Conservation (phyloP, 2,329 filamentous ascomycete genomes). For the Colletotrichum plurivorum region DNA sequence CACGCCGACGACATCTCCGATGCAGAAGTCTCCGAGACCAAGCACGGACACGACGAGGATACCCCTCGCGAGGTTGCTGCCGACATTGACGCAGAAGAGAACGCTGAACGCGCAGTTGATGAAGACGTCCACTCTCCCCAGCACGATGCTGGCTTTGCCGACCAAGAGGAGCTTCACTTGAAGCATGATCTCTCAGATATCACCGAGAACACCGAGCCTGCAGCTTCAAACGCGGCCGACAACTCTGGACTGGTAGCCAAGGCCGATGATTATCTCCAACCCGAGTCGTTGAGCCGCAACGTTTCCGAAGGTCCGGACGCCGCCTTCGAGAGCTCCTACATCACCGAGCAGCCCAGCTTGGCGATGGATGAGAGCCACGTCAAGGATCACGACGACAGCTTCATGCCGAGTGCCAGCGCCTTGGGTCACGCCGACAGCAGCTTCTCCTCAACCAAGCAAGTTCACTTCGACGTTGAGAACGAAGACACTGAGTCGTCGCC, state of each 20-base stretch:
- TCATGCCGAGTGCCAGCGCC: neutral
- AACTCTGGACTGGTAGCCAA: neutral
- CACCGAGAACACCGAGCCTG: conserved; percentile 26
- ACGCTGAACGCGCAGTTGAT: neutral
- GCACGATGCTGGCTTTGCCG: conserved; percentile 1
- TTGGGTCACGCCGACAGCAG: neutral
- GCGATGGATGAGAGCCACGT: conserved; percentile 6
- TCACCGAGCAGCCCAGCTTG: conserved; percentile 19
- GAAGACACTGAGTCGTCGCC: conserved; percentile 11
- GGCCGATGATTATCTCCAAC: neutral
- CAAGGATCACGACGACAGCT: neutral
- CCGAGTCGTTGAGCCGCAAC: conserved; percentile 10
- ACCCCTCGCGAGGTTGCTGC: neutral
- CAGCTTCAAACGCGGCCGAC: conserved; percentile 1
- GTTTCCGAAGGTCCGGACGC: conserved; percentile 18
- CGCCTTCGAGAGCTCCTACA: conserved; percentile 13
- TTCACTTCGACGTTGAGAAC: conserved; percentile 1
- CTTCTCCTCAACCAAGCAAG: neutral
- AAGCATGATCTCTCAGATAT: conserved; percentile 22
- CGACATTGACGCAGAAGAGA: too few relatives aligned
- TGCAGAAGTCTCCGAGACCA: neutral
- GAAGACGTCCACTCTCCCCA: neutral
- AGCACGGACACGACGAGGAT: neutral
- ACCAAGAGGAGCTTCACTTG: neutral
- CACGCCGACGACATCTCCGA: neutral